Evolutionary conservation across 2,329 filamentous ascomycete genomes (phyloP), one percentile per base, ranked within the genome.

Genomic region (Calonectria crousiana): DNA sequence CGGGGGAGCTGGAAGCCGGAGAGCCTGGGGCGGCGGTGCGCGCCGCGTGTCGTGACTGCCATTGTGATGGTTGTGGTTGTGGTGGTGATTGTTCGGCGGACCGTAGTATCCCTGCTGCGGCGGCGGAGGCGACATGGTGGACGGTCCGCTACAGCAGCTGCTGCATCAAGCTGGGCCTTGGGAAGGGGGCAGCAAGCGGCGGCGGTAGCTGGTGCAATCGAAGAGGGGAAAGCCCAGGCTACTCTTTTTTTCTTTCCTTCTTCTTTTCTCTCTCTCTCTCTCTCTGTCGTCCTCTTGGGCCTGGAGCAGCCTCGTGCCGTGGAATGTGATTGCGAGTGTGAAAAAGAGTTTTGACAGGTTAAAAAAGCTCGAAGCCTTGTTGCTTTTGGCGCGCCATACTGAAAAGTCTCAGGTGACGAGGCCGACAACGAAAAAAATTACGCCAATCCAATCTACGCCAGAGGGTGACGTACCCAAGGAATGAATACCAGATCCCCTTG

Each of bases 371-470:
- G 38, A 49, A 49, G 60, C 56, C 56, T 62, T 41, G 56, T 62
- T 62, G 34, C 34, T 62, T 62, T 62, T 41, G 56, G 56, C 56
- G 56, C 38, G 36, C 13, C 56, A 62, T 41, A 36, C 56, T 62
- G 60, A 65, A 44, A 62, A 65, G 60, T 44, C 60, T 65, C 60
- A 65, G 60, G 60, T 65, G 60, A 65, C 60, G 26, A 65, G 41
- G 60, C 60, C 60, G 60, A 49, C 60, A 62, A 28, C 56, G 52
- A 36, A 36, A 36, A 58, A 34, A 58, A 60, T 20, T 18, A 60
- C 56, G 56, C 56, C 56, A 60, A 28, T 41, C 56, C 56, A 60
- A 60, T 60, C 56, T 60, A 41, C 56, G 34, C 56, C 36, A 41
- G 26, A 38, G 56, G 56, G 56, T 41, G 56, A 62, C 56, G 56